A percentile compares a stretch with the other conserved stretches of the same genome.
These are phyloP conservation scores for Chlamydomonas sp. DNA, from an alignment of 139 green algal species.

Conservation along the genomic window DNA sequence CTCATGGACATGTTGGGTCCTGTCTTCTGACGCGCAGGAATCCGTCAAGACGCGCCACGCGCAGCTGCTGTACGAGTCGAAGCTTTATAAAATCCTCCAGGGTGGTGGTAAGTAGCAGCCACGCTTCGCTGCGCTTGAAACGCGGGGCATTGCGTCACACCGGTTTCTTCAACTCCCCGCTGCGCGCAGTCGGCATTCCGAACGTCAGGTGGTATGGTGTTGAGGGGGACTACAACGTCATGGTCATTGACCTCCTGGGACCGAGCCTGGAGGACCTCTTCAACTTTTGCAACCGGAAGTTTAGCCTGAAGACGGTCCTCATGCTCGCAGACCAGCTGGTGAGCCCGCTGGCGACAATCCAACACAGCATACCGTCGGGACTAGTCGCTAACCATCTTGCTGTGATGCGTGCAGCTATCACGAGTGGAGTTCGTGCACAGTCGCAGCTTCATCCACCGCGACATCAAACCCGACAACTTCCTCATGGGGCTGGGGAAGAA, in stretches of 20 bases:
- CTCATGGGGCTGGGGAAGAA: constrained; percentile 93
- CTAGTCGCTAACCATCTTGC: not conserved
- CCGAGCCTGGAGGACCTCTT: constrained; percentile 98
- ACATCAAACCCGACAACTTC: constrained; percentile 90
- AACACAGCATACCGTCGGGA: not conserved
- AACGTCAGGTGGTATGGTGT: constrained; percentile 99
- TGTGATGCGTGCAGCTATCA: constrained; percentile 75
- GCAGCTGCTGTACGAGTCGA: constrained; percentile 95
- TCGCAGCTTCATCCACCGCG: constrained; percentile 97
- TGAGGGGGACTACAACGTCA: constrained; percentile 99
- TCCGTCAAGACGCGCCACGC: constrained; percentile 90
- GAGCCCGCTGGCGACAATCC: constrained; percentile 15
- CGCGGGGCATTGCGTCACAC: not conserved
- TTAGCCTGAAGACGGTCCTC: constrained; percentile 97
- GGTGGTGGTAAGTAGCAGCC: constrained; percentile 80
- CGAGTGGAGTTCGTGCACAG: constrained; percentile 98
- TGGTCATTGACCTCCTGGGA: constrained; percentile 98
- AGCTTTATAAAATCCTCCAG: constrained; percentile 96
- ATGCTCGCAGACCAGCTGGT: constrained; percentile 99
- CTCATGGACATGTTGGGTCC: not conserved
- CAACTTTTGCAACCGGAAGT: constrained; percentile 99
- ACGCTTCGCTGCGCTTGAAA: not conserved
- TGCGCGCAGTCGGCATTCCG: constrained; percentile 93
- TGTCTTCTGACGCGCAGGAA: constrained; percentile 70
- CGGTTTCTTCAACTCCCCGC: not conserved